Percentiles rank a stretch among this genome's conserved stretches.
Evolutionary conservation across 2,329 filamentous ascomycete species (phyloP).

Genomic region (Claviceps quebecensis): DNA sequence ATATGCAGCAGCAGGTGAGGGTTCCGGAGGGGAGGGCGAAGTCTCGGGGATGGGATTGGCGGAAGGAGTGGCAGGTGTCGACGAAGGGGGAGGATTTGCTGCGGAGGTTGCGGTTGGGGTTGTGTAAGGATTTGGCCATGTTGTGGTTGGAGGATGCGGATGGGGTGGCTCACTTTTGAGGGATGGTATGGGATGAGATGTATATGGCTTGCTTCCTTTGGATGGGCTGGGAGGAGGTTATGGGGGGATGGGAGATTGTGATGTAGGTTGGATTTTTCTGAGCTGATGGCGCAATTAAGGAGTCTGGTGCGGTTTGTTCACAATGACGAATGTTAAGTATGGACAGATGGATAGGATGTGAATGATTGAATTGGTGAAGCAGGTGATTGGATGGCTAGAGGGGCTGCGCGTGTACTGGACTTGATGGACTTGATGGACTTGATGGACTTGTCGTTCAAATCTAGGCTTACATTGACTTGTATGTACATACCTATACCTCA

Average conservation of each 20-base stretch:
- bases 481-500: too few relatives aligned
- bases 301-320: background rate
- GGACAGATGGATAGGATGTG: too few relatives aligned
- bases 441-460: too few relatives aligned
- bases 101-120: slow-evolving; percentile 52
- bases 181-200: background rate
- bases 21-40: slow-evolving; percentile 35
- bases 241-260: background rate
- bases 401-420: too few relatives aligned
- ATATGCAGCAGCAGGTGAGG: slow-evolving; percentile 40
- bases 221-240: background rate
- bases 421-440: too few relatives aligned
- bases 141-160: slow-evolving; percentile 57
- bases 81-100: slow-evolving; percentile 58
- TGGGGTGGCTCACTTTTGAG: slow-evolving; percentile 29
- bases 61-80: slow-evolving; percentile 56
- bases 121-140: slow-evolving; percentile 60
- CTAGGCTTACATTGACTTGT: too few relatives aligned
- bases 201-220: background rate
- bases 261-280: background rate
- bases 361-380: too few relatives aligned
- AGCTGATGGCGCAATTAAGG: background rate
- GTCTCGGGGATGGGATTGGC: slow-evolving; percentile 63
- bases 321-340: too few relatives aligned
- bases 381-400: too few relatives aligned